phyloP scores from a whole-genome alignment of 768 basidiomycete genomes.

The Hemileccinum rubropunctum region DNA sequence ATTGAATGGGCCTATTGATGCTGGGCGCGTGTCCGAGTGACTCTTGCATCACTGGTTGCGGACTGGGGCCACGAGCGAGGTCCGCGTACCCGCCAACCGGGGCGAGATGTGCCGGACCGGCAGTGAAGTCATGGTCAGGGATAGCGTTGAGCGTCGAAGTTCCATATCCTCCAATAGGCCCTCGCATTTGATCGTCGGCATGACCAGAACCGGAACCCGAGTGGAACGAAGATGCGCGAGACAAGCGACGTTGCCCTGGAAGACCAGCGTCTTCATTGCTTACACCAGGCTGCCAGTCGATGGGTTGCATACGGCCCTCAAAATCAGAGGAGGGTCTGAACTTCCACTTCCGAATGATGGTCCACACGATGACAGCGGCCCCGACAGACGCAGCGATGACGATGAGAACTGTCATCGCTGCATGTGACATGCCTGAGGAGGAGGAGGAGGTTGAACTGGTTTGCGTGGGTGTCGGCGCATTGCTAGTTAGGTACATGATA shows the following conservation, averaged over 20 bases:
- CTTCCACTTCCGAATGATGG: slow-evolving; percentile 91
- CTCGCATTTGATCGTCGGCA: slow-evolving; percentile 34
- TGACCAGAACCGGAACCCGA: slow-evolving; percentile 42
- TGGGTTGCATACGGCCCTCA: slow-evolving; percentile 81
- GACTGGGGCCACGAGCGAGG: slow-evolving; percentile 71
- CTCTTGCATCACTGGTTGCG: slow-evolving; percentile 54
- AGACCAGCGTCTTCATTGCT: slow-evolving; percentile 43
- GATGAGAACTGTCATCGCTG: slow-evolving; percentile 61
- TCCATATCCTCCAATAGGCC: slow-evolving; percentile 19
- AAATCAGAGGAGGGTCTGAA: slow-evolving; percentile 77
- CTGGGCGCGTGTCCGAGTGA: slow-evolving; percentile 35
- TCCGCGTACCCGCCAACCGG: slow-evolving; percentile 83
- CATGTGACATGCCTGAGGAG: slow-evolving; percentile 40
- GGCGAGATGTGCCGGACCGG: slow-evolving; percentile 52
- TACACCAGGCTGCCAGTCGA: slow-evolving; percentile 78
- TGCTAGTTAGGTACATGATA: slow-evolving; percentile 38
- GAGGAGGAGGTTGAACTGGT: slow-evolving; percentile 12
- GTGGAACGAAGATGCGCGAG: slow-evolving; percentile 69
- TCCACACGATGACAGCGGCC: slow-evolving; percentile 75
- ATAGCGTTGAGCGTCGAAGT: slow-evolving; percentile 39
- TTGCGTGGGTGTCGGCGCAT: slow-evolving; percentile 21
- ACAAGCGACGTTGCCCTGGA: slow-evolving; percentile 46
- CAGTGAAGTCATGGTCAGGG: slow-evolving; percentile 77
- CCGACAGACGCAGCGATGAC: slow-evolving; percentile 67
- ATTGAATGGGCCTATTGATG: slow-evolving; percentile 45